Conservation (phyloP, 2,329 filamentous ascomycete species). For the Hymenotorrendiella dingleyae region DNA sequence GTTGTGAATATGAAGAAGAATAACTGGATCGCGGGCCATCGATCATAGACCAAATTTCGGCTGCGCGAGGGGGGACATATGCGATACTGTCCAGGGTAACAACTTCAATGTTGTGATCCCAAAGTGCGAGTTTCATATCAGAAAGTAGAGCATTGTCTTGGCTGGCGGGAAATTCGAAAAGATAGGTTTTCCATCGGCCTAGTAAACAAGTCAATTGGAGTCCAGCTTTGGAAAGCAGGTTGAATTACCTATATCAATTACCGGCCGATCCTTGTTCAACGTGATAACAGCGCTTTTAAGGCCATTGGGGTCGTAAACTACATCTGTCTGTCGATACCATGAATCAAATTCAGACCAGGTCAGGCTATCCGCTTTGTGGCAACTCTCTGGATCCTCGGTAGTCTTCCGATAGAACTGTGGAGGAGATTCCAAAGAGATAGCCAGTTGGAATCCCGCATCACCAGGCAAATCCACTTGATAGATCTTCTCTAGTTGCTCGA, state of each 20-base stretch:
- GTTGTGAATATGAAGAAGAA: conserved; percentile 16
- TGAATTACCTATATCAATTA: conserved; percentile 49
- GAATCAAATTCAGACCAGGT: conserved; percentile 50
- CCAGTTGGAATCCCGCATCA: conserved; percentile 33
- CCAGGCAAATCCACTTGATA: conserved; percentile 33
- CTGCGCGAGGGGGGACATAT: conserved; percentile 30
- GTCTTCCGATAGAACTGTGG: conserved; percentile 32
- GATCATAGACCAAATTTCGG: conserved; percentile 40
- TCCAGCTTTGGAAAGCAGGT: neutral
- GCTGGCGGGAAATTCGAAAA: conserved; percentile 37
- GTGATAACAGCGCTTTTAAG: conserved; percentile 35
- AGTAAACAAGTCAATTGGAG: conserved; percentile 10
- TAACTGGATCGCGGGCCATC: conserved; percentile 19
- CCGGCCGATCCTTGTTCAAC: conserved; percentile 41
- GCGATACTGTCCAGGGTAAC: conserved; percentile 38
- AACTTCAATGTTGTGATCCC: conserved; percentile 66
- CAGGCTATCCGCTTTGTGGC: conserved; percentile 36
- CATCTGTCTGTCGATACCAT: conserved; percentile 60
- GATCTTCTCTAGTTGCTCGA: conserved; percentile 40
- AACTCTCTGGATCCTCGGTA: conserved; percentile 27
- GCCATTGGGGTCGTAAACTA: conserved; percentile 40
- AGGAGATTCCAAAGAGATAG: conserved; percentile 45
- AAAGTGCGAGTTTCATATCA: conserved; percentile 37
- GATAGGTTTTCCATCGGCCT: conserved; percentile 59
- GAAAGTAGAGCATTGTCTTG: conserved; percentile 12